Conservation (phyloP, 2,329 filamentous ascomycete genomes). For the Clarireedia paspali region DNA sequence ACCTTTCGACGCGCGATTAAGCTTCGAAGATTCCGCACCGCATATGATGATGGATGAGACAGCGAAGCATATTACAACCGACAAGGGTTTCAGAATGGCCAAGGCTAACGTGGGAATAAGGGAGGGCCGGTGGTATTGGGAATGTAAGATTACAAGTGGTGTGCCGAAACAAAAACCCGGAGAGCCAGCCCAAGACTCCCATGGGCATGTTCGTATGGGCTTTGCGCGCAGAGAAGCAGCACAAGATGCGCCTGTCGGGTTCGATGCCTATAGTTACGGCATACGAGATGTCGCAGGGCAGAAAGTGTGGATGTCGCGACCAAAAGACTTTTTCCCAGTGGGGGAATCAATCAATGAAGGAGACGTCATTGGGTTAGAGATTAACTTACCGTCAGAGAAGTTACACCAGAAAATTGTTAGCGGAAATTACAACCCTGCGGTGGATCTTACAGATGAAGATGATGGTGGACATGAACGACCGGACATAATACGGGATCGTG, state of each 20-base stretch:
- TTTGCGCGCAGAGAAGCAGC: constrained; percentile 78
- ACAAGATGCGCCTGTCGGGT: constrained; percentile 75
- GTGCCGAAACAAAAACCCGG: constrained; percentile 38
- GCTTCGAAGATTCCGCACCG: constrained; percentile 83
- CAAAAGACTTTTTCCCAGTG: constrained; percentile 79
- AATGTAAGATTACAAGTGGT: constrained; percentile 81
- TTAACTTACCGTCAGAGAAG: constrained; percentile 76
- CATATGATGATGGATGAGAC: constrained; percentile 76
- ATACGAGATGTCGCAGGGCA: constrained; percentile 85
- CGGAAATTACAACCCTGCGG: constrained; percentile 78
- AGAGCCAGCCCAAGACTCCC: constrained; percentile 17
- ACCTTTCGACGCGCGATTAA: constrained; percentile 78
- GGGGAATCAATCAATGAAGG: constrained; percentile 78
- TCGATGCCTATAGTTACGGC: constrained; percentile 89
- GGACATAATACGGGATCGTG: constrained; percentile 90
- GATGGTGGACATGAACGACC: constrained; percentile 46
- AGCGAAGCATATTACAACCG: constrained; percentile 73
- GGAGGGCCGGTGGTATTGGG: constrained; percentile 89
- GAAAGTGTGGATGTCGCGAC: constrained; percentile 86
- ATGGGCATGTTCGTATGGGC: constrained; percentile 70
- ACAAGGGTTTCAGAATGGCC: constrained; percentile 88
- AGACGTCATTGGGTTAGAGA: constrained; percentile 90
- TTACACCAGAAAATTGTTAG: constrained; percentile 84
- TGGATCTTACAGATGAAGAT: constrained; percentile 55
- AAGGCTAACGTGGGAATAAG: constrained; percentile 84